Evolutionary conservation across 2,329 filamentous ascomycete genomes (phyloP), one percentile per base, ranked within the genome.

Genomic region (Fonsecaea multimorphosa): DNA sequence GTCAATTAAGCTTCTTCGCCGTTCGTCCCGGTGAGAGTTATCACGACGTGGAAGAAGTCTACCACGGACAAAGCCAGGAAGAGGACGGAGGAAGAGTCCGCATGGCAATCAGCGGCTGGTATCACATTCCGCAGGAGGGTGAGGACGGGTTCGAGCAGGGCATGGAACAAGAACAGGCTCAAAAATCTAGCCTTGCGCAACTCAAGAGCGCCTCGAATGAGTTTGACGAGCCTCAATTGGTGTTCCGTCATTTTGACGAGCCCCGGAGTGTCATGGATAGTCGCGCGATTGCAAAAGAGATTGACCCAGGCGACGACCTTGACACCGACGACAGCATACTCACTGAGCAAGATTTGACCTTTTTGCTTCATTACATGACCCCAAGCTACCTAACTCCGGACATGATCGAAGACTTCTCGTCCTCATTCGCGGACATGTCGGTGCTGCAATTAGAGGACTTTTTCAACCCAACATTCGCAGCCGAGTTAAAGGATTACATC

Each of bases 91-190:
- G 75, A 67, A 76, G 79, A 8, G 87, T 97, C 56, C 89, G 95
- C 71, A 98, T 99, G 94, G 95, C 95, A 58, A 97, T 99, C 75
- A 97, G 92, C 76, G 95, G 95, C 59, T 99, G 95, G 95, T 99
- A 96, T 78, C 95, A 99, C 78, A 98, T 99, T 69, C 95, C 95
- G 0, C 95, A 99, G 79, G 81, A 91, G 72, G 94, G 94, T 63
- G 95, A 99, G 78, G 92, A 96, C 29, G 95, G 95, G 51, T 99
- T 90, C 73, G 88, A 96, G 72, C 83, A 91, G 75, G 95, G 94
- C 3, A 85, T 95, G 61, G 94, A 98, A 77, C 92, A 96, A 81
- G 91, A 89, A 76, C 87, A 96, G 69, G 92, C 91, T 12, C 89
- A 92, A 77, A 92, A 92, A 78, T 98, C 93, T 78, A 93, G 93